phyloP scores from a whole-genome alignment of 768 basidiomycete species.

The Candolleomyces eurysporus region DNA sequence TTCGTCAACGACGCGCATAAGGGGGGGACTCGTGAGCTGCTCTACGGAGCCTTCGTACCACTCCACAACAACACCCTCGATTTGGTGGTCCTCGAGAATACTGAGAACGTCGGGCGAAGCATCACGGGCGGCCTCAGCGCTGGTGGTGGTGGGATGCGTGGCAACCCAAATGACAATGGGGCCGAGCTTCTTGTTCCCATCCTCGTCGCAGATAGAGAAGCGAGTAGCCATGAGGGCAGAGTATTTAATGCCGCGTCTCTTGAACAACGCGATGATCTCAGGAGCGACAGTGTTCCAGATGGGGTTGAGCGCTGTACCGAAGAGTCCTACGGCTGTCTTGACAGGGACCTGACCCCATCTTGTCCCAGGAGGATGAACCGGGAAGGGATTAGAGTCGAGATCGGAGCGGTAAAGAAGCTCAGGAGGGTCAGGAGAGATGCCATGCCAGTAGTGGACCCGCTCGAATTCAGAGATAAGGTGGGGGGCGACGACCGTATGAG shows the following conservation, averaged over 20 bases:
- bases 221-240: slow-evolving; percentile 29
- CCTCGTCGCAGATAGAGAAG: slow-evolving; percentile 31
- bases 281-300: slow-evolving; percentile 40
- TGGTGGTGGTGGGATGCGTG: slow-evolving; percentile 31
- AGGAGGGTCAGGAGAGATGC: slow-evolving; percentile 34
- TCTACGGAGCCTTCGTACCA: slow-evolving; percentile 30
- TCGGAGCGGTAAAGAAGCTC: slow-evolving; percentile 34
- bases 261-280: slow-evolving; percentile 33
- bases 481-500: slow-evolving; percentile 12
- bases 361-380: slow-evolving; percentile 27
- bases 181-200: slow-evolving; percentile 27
- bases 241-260: slow-evolving; percentile 22
- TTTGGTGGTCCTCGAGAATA: slow-evolving; percentile 27
- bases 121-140: slow-evolving; percentile 30
- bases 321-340: slow-evolving; percentile 40
- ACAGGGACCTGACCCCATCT: slow-evolving; percentile 23
- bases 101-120: slow-evolving; percentile 33
- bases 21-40: slow-evolving; percentile 22
- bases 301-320: slow-evolving; percentile 35
- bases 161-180: slow-evolving; percentile 40
- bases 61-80: slow-evolving; percentile 36
- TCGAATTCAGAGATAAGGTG: slow-evolving; percentile 27
- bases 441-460: slow-evolving; percentile 28
- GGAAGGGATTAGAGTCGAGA: slow-evolving; percentile 23
- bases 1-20: slow-evolving; percentile 21